These are phyloP conservation scores for Paecilomyces niveus DNA, from an alignment of 2,329 filamentous ascomycete species.

Conservation along the genomic window DNA sequence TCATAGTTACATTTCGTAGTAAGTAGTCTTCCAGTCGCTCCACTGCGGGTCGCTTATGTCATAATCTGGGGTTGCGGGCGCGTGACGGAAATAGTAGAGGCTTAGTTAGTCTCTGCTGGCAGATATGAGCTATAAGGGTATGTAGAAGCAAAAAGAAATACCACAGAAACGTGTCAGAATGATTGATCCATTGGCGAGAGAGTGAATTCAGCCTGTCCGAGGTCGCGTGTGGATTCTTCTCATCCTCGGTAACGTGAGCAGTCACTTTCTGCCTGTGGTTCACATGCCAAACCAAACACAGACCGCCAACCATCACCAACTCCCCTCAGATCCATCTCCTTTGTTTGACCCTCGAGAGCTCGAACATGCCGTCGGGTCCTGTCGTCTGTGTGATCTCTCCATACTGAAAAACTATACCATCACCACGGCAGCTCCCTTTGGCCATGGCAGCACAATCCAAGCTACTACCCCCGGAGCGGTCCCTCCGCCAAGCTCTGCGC, in stretches of 20 bases:
- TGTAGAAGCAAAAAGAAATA: neutral
- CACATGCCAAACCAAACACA: neutral
- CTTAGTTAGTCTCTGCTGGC: no score
- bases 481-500: constrained; percentile 57
- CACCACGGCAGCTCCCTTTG: constrained; percentile 5
- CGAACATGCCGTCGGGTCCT: neutral
- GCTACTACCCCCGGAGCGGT: constrained; percentile 56
- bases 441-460: constrained; percentile 72
- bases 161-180: neutral
- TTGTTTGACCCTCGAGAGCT: neutral
- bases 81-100: neutral
- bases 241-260: neutral
- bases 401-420: neutral
- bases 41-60: neutral
- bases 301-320: neutral
- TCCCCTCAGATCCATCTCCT: no score
- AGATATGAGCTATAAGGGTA: neutral
- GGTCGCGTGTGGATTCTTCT: neutral
- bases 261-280: neutral
- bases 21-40: no score
- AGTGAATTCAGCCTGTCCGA: neutral
- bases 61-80: neutral
- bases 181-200: neutral
- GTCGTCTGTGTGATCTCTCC: neutral
- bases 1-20: no score